Evolutionary conservation across 208 protist species (phyloP), one percentile per base, ranked within the genome.

Genomic region (Trypanosoma cruzi): DNA sequence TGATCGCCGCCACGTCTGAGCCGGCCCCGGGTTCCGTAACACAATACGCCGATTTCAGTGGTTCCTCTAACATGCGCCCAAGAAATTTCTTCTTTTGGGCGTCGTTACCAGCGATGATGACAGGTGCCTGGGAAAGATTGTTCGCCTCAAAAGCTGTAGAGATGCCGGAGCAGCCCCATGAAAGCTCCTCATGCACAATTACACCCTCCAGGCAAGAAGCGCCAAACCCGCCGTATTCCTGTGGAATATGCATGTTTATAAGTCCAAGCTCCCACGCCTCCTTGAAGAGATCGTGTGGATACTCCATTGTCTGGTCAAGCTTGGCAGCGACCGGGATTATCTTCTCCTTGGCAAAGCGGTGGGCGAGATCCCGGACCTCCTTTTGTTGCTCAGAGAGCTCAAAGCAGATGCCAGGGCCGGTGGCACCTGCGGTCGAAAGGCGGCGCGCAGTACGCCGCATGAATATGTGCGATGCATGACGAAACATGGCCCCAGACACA

Each of bases 71-170:
- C 86, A 98, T 79, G 32, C 90, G 81, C n/a, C 84, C 75, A 7
- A 97, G 82, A 78, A 91, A 98, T 76, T 90, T 93, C 54, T 88
- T 95, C 68, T 93, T 89, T 79, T 94, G 94, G 40, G 81, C 90
- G 5, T 94, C 87, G n/a, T 61, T 88, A 18, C 84, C 94, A 0
- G 89, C 94, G n/a, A 98, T 64, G 20, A 97, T 74, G n/a, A 98
- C 74, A 14, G 94, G 94, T 0, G 86, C 79, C 68, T 82, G 65
- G 42, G 81, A 85, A 4, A 98, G 81, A 53, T 64, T 81, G 74
- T 96, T 97, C 54, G 73, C 92, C 42, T 96, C 87, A 48, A 96
- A 83, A 13, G 92, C 90, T 0, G 94, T 98, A 8, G 46, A 50
- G 60, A 98, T 93, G 40, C 94, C 94, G 2, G 81, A 83, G 81